A percentile compares a stretch with the other conserved stretches of the same genome.
Conservation (phyloP, 148 eudicot genomes). For the Persicaria tinctoria region DNA sequence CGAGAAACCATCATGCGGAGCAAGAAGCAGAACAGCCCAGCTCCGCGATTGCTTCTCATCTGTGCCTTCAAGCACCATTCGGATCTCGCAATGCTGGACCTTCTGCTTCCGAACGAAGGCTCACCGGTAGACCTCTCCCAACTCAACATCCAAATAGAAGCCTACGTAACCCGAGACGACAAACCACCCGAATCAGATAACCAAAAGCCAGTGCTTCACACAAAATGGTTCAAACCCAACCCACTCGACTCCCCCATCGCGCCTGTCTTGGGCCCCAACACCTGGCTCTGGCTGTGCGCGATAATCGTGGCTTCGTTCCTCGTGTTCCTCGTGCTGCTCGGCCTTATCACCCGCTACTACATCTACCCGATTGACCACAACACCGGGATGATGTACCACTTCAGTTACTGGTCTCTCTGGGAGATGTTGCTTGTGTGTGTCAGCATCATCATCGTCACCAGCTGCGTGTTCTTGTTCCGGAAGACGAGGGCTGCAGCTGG, state of each 20-base stretch:
- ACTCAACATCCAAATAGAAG: conserved; percentile 33
- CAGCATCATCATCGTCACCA: conserved; percentile 23
- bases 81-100: conserved; percentile 42
- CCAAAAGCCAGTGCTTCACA: conserved; percentile 22
- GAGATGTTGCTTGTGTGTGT: conserved; percentile 32
- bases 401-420: conserved; percentile 29
- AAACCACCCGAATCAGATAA: conserved; percentile 16
- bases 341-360: conserved; percentile 35
- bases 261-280: conserved; percentile 33
- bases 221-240: conserved; percentile 38
- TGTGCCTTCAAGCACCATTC: conserved; percentile 36
- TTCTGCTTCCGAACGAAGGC: conserved; percentile 28
- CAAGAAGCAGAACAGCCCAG: neutral
- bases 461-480: conserved; percentile 23
- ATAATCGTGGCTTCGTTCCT: conserved; percentile 33
- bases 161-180: conserved; percentile 36
- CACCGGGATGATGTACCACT: conserved; percentile 23
- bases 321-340: conserved; percentile 31
- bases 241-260: conserved; percentile 32
- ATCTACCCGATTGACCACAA: conserved; percentile 36
- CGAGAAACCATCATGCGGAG: conserved; percentile 31
- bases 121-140: conserved; percentile 21
- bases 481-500: conserved; percentile 18
- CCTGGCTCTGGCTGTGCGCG: conserved; percentile 37
- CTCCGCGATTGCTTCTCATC: conserved; percentile 23